Evolutionary conservation across 2,329 filamentous ascomycete species (phyloP), one percentile per base, ranked within the genome.

Genomic region (Ophiocordyceps australis): DNA sequence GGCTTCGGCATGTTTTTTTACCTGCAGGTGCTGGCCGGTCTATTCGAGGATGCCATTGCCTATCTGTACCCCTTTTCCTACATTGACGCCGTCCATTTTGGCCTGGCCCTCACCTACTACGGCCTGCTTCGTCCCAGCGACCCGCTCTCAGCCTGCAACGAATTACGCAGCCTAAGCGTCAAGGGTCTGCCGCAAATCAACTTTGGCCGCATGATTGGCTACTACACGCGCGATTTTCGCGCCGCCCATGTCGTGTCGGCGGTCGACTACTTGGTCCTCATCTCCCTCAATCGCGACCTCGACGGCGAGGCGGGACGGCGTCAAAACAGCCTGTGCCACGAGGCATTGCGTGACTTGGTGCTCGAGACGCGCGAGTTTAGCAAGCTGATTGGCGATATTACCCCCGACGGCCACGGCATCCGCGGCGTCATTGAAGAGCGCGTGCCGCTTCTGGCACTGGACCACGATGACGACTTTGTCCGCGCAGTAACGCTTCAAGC

Each of bases 291-390:
- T 45, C 69, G 74, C 25, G 86, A 94, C 46, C 59, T 91, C 22
- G 67, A 64, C 15, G 77, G 75, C 13, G 67, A 79, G 29, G 60
- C 74, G 5, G 83, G 82, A 29, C 71, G 68, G 32, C 74, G 75
- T 22, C 86, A 93, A 45, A 68, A 74, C 27, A 70, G 67, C 24
- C 67, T 94, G 20, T 95, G 86, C 50, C 82, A 94, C 49, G 82
- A 93, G 49, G 86, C 83, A 6, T 60, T 98, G 30, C 79, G 85
- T 19, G 89, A 95, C 50, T 72, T 95, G 29, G 83, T 94, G 15
- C 63, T 98, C n/a, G 89, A 98, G 54, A 93, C 85, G 13, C 73
- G 86, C 36, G 89, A 98, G 45, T 98, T 95, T 50, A 86, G 85
- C 42, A 79, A 82, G 42, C 60, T 98, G 10, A 72, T 98, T 25